Percentiles rank a stretch among this genome's conserved stretches.
Conservation (phyloP, 768 basidiomycete species). For the Xanthoconium stramineum region DNA sequence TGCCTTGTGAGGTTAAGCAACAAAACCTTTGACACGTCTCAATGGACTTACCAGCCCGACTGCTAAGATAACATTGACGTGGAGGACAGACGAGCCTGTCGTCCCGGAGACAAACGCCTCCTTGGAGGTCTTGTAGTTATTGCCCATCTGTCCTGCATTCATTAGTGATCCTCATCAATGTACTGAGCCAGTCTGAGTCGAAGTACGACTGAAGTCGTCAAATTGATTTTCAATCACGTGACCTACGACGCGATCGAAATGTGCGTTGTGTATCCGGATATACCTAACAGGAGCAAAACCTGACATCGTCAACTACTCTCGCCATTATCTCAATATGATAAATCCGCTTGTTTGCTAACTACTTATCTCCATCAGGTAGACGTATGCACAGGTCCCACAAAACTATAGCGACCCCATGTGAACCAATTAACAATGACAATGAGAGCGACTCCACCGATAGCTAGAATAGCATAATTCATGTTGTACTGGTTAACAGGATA, state of each 20-base stretch:
- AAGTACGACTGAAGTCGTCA: too few relatives aligned
- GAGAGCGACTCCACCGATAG: constrained; percentile 44
- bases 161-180: neutral
- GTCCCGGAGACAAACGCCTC: constrained; percentile 78
- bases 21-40: neutral
- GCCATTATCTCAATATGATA: neutral
- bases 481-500: constrained; percentile 46
- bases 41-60: constrained; percentile 55
- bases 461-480: constrained; percentile 60
- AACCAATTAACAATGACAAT: constrained; percentile 47
- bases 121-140: constrained; percentile 69
- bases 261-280: too few relatives aligned
- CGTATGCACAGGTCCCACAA: constrained; percentile 46
- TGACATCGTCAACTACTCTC: neutral
- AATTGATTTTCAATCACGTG: constrained; percentile 10
- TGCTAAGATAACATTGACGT: constrained; percentile 66
- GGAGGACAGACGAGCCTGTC: constrained; percentile 64
- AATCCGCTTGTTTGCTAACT: neutral
- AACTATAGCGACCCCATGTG: constrained; percentile 44
- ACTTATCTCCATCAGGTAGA: neutral
- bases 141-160: constrained; percentile 13
- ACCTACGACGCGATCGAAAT: neutral
- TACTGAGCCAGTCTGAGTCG: neutral
- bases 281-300: too few relatives aligned
- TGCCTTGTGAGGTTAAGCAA: constrained; percentile 43